Evolutionary conservation across 2,329 filamentous ascomycete species (phyloP).

Genomic region (Thermothelomyces thermophilus): DNA sequence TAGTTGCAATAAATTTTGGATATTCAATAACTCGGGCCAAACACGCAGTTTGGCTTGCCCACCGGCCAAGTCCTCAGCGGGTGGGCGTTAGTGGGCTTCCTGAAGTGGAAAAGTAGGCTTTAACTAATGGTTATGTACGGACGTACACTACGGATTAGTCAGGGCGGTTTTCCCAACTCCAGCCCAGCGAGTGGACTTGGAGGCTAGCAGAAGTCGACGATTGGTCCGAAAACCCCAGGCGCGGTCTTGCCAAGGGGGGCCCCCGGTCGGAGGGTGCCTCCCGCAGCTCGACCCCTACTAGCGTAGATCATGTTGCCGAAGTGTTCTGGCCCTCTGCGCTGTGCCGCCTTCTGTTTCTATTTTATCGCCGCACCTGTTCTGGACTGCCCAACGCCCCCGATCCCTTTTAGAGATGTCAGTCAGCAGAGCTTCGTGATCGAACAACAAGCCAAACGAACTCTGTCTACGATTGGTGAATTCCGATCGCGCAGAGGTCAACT

Average conservation of each 20-base stretch:
- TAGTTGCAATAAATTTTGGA: background rate
- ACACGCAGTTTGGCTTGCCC: too few species aligned
- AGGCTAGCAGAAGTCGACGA: background rate
- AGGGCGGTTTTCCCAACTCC: too few species aligned
- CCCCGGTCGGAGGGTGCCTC: constrained; percentile 5
- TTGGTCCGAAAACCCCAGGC: constrained; percentile 11
- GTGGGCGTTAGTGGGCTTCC: constrained; percentile 7
- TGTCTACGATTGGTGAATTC: background rate
- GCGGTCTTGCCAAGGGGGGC: constrained; percentile 8
- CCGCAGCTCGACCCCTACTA: constrained; percentile 10
- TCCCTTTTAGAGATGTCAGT: background rate
- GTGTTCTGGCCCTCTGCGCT: constrained; percentile 13
- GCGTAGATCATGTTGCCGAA: constrained; percentile 8
- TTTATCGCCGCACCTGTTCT: constrained; percentile 13
- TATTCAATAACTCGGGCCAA: too few species aligned
- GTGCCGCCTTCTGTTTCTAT: constrained; percentile 18
- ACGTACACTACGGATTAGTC: too few species aligned
- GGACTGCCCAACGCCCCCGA: constrained; percentile 1
- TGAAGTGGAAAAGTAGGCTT: constrained; percentile 14
- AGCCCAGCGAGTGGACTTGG: constrained; percentile 1
- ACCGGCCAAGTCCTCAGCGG: too few species aligned
- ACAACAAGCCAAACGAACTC: background rate
- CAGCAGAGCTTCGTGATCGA: background rate
- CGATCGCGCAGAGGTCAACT: background rate
- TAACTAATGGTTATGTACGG: too few species aligned